phyloP scores from a whole-genome alignment of 441 rosid species.

The Metrosideros polymorpha region DNA sequence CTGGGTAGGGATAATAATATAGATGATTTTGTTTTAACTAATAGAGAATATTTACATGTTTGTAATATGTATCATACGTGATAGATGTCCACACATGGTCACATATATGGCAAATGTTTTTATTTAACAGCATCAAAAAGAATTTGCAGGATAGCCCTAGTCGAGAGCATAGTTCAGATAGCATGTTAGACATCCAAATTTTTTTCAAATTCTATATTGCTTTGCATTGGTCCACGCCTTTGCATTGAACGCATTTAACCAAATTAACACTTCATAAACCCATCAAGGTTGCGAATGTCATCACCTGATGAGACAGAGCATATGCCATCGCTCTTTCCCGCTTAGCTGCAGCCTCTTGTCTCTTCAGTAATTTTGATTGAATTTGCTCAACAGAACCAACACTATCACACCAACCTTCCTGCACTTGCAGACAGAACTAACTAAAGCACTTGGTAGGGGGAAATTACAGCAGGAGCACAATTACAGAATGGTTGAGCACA shows the following conservation, averaged over 20 bases:
- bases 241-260: neutral
- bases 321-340: conserved; percentile 99
- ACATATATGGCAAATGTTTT: neutral
- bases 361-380: conserved; percentile 84
- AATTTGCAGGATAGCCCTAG: neutral
- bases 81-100: neutral
- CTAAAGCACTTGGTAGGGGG: conserved; percentile 7
- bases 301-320: conserved; percentile 97
- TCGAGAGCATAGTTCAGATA: neutral
- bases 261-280: neutral
- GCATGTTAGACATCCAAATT: neutral
- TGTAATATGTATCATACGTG: neutral
- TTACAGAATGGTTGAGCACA: neutral
- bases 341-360: conserved; percentile 98
- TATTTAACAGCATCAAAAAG: neutral
- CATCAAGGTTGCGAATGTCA: neutral
- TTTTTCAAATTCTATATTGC: neutral
- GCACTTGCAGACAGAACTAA: conserved; percentile 17
- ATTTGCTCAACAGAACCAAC: conserved; percentile 94
- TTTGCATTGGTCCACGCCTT: neutral
- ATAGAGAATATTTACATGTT: neutral
- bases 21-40: neutral
- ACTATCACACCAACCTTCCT: conserved; percentile 99
- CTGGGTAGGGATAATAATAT: neutral
- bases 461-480: neutral